Evolutionary conservation across 148 eudicot species (phyloP), one percentile per base, ranked within the genome.

Genomic region (Vaccinium vitisidaea): DNA sequence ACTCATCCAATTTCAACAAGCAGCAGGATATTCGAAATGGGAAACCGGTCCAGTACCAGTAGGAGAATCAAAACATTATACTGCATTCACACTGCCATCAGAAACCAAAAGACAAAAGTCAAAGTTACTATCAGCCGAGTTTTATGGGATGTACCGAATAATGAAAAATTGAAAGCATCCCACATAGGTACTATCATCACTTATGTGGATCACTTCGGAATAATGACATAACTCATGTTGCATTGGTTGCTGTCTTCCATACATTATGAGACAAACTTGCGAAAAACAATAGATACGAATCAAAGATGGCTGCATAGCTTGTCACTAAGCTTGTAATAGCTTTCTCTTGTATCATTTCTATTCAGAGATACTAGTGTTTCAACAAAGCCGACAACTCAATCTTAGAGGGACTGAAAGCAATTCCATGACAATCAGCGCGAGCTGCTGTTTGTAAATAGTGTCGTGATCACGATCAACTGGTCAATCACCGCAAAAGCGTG

Each of bases 311-410:
- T 43, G 46, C 58, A 63, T 2, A 13, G 52, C 70, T 46, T 56
- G 74, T 81, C 75, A 63, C 53, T 61, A 80, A 81, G 74, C 54
- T 63, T 63, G 16, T 46, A 61, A 14, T 63, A 43, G 55, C 36
- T 39, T 46, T 43, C 83, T 61, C 74, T 36, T 82, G 59, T 55
- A 43, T 43, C 46, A 43, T 43, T 43, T 43, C 46, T 43, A 43
- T 43, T 43, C 46, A 43, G 84, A 56, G 23, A 49, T 25, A 69
- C 6, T 25, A 39, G 3, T 48, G 76, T 25, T 65, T 49, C 27
- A 12, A 25, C 59, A 43, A 82, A 49, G 76, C 84, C 61, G 16
- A 67, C 84, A 67, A 67, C 59, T 67, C 25, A 12, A 67, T 82
- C 15, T n/a, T 23, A 4, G 18, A 27, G 74, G 74, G 23, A 55